These are phyloP conservation scores for Verruconis gallopava DNA, from an alignment of 2,329 filamentous ascomycete genomes.

Conservation along the genomic window DNA sequence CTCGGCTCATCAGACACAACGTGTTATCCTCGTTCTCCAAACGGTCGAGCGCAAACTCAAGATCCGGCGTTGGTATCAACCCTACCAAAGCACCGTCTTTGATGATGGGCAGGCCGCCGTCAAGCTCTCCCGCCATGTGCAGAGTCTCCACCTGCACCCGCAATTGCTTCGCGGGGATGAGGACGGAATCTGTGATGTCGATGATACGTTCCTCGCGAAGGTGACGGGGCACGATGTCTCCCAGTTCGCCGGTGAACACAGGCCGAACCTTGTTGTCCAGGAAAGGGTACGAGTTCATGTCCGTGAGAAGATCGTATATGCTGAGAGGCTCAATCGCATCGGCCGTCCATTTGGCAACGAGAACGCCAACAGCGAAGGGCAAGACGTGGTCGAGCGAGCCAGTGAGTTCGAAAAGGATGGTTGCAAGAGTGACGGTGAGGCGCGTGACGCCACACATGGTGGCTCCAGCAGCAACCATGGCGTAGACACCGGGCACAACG, in stretches of 20 bases:
- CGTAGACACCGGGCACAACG: constrained; percentile 94
- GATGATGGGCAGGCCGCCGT: constrained; percentile 81
- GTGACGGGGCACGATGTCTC: constrained; percentile 64
- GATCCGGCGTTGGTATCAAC: constrained; percentile 82
- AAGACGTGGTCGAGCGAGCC: constrained; percentile 91
- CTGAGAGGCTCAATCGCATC: constrained; percentile 88
- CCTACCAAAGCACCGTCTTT: constrained; percentile 70
- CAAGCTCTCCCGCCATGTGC: constrained; percentile 76
- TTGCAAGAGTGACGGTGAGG: constrained; percentile 80
- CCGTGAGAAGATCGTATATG: constrained; percentile 82
- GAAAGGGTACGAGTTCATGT: constrained; percentile 96
- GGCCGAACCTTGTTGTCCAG: constrained; percentile 94
- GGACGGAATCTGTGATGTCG: constrained; percentile 71
- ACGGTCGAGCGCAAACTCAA: constrained; percentile 83
- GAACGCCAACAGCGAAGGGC: constrained; percentile 80
- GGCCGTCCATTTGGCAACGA: constrained; percentile 96
- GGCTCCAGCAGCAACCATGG: constrained; percentile 82
- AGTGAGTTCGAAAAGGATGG: constrained; percentile 92
- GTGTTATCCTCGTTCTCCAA: constrained; percentile 60
- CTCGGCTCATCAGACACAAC: constrained; percentile 70
- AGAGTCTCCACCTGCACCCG: constrained; percentile 70
- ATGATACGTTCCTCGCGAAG: constrained; percentile 67
- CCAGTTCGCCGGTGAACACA: constrained; percentile 75
- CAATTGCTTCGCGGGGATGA: constrained; percentile 64
- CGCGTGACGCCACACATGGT: constrained; percentile 97